Base-by-base conservation (phyloP, 192 early-diverging fungal genomes). In the Rhizoclosmatium globosum region DNA sequence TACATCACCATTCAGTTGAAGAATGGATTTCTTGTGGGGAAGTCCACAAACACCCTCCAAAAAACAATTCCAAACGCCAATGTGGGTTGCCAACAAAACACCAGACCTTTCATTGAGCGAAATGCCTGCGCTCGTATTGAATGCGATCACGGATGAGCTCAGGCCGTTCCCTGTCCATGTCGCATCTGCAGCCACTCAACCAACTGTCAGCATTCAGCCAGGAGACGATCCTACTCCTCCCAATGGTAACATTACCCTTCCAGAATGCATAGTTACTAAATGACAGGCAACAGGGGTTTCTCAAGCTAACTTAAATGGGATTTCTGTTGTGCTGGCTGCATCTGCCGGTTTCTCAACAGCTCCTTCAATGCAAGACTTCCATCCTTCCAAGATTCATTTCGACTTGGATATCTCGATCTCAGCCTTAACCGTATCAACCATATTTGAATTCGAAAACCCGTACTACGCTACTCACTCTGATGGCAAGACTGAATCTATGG, bases 171-270 rank as follows among this genome's bases (percentile, higher is more conserved):
- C 50, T 53, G 50, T 17, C 9, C 50, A 17, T 17, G 17, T 53
- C 17, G 9, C 50, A 17, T 7, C 6, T 7, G 9, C 50, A 53
- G 50, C 6, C 9, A 13, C 50, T 17, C 31, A 31, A 31, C 31
- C 31, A 31, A 53, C 50, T 7, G 6, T 13, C 17, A 9, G 7
- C 23, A 11, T 38, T 9, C 46, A 57, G 3, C 48, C 70, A 56
- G 70, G 70, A 9, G 70, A 71, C 38, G 70, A 71, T 58, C 70
- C 53, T 17, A 71, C 70, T 48, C 70, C 70, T 4, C 70, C 70
- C 21, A 71, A 71, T 38, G 70, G 70, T 71, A 13, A 11, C 15
- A 7, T 68, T 17, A 53, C 17, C 6, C 6, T 4, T 46, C 15
- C 41, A 68, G 3, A 31, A 39, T 11, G 13, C 39, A 46, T 11